Evolutionary conservation across 345 rosid species (phyloP).

Genomic region (Acer negundo): DNA sequence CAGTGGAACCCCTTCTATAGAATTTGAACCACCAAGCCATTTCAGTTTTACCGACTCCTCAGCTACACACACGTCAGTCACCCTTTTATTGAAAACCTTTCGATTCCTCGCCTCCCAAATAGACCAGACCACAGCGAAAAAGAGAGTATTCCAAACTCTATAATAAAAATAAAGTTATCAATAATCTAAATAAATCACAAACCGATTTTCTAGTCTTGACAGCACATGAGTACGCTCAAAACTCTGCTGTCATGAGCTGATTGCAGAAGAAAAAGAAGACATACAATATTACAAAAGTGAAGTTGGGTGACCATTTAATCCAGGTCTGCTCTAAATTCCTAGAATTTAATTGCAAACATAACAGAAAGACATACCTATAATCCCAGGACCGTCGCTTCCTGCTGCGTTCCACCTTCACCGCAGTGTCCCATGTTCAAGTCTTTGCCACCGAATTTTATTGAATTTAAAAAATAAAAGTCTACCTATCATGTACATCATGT

Average conservation of each 20-base stretch:
- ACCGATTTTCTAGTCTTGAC: slow-evolving; percentile 62
- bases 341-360: not conserved
- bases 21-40: too few relatives aligned
- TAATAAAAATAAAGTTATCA: slow-evolving; percentile 12
- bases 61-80: too few relatives aligned
- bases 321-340: not conserved
- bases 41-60: too few relatives aligned
- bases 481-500: too few relatives aligned
- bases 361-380: slow-evolving; percentile 47
- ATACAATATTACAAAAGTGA: not conserved
- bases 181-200: slow-evolving; percentile 10
- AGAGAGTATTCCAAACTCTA: too few relatives aligned
- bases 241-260: slow-evolving; percentile 85
- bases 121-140: too few relatives aligned
- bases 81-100: too few relatives aligned
- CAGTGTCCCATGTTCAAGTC: too few relatives aligned
- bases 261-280: slow-evolving; percentile 11
- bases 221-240: slow-evolving; percentile 68
- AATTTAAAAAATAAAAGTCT: too few relatives aligned
- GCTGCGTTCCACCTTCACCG: slow-evolving; percentile 78
- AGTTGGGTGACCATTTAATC: not conserved
- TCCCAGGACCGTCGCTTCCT: slow-evolving; percentile 82
- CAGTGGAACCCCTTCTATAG: too few relatives aligned
- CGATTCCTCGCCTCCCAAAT: too few relatives aligned
- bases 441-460: too few relatives aligned